Evolutionary conservation across 2,329 filamentous ascomycete species (phyloP).

Genomic region (Geosmithia putterillii): DNA sequence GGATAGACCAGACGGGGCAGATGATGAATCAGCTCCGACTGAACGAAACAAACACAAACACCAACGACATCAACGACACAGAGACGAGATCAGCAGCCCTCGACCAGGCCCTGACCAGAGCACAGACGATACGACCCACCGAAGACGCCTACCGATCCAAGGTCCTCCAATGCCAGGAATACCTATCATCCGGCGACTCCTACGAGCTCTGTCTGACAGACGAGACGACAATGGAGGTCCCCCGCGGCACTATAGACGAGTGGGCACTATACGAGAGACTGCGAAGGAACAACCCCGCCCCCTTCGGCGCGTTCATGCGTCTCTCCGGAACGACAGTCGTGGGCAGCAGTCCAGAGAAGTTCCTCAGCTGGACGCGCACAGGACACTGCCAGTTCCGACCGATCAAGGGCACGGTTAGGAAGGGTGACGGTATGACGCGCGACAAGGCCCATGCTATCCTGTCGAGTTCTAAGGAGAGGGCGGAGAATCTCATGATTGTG

Average conservation of each 20-base stretch:
- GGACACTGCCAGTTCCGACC: conserved; percentile 50
- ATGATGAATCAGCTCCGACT: neutral
- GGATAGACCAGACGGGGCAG: conserved; percentile 1
- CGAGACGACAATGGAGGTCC: conserved; percentile 9
- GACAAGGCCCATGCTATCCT: conserved; percentile 6
- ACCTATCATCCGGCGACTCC: conserved; percentile 5
- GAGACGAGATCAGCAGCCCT: neutral
- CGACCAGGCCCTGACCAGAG: neutral
- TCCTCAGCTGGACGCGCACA: conserved; percentile 34
- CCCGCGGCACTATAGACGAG: neutral
- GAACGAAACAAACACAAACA: neutral
- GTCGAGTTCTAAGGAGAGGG: conserved; percentile 53
- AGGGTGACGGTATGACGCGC: conserved; percentile 15
- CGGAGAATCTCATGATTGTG: conserved; percentile 70
- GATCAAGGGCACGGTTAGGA: conserved; percentile 64
- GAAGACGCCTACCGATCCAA: conserved; percentile 5
- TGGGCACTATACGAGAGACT: conserved; percentile 7
- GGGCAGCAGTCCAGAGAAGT: conserved; percentile 47
- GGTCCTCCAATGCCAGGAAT: conserved; percentile 5
- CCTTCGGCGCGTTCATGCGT: conserved; percentile 48
- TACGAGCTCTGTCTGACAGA: conserved; percentile 8
- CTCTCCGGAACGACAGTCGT: conserved; percentile 42
- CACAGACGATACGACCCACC: conserved; percentile 1
- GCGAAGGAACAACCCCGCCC: conserved; percentile 7
- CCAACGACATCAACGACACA: neutral